These are phyloP conservation scores for Physcomitrellopsis africana DNA, from an alignment of 225 moss, liverwort and hornwort genomes.

Conservation along the genomic window DNA sequence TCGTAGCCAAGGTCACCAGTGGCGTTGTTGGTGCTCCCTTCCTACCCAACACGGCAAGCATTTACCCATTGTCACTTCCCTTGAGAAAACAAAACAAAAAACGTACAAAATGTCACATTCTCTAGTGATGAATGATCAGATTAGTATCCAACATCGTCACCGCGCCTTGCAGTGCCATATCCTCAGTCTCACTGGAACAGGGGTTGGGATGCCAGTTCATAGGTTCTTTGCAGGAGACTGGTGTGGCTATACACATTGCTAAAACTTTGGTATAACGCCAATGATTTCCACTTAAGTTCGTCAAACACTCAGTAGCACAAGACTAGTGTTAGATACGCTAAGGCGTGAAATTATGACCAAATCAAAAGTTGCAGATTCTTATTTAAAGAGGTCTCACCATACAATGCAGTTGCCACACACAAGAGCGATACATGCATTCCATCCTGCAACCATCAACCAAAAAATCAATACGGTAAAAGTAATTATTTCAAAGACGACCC, in stretches of 20 bases:
- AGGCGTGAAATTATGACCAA: too few relatives aligned
- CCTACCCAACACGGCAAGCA: constrained; percentile 47
- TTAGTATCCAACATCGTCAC: too few relatives aligned
- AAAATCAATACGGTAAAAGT: constrained; percentile 13
- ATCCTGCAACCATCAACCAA: constrained; percentile 59
- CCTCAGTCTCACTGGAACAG: too few relatives aligned
- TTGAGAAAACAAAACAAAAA: neutral
- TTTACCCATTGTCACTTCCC: constrained; percentile 4
- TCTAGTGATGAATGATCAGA: neutral
- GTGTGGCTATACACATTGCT: too few relatives aligned
- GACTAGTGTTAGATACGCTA: too few relatives aligned
- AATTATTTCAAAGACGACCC: constrained; percentile 3
- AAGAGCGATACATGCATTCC: constrained; percentile 95
- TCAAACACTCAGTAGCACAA: too few relatives aligned
- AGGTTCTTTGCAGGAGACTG: too few relatives aligned
- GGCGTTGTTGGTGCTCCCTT: constrained; percentile 94
- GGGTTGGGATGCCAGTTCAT: too few relatives aligned
- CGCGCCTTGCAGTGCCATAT: too few relatives aligned
- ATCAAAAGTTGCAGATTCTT: neutral
- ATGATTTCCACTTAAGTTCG: too few relatives aligned
- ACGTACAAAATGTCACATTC: neutral
- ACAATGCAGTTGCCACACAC: constrained; percentile 91
- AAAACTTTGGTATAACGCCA: too few relatives aligned
- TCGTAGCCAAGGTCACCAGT: constrained; percentile 77
- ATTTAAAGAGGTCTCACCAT: constrained; percentile 60